A percentile compares a stretch with the other conserved stretches of the same genome.
Evolutionary conservation across 1,284 basidiomycete species (phyloP).

Genomic region (Porodaedalea pini): DNA sequence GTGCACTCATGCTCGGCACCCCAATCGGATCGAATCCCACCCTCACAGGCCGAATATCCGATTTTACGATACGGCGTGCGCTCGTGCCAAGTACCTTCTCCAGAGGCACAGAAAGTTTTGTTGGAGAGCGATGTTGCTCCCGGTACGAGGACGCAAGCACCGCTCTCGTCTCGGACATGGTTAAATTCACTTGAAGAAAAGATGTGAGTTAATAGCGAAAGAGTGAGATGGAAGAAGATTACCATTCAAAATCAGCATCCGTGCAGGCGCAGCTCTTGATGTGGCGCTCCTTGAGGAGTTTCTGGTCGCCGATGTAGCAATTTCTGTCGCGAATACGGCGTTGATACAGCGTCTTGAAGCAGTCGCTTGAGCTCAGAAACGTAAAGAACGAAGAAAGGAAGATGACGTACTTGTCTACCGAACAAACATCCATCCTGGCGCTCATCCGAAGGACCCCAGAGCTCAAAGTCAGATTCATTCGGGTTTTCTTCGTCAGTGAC

Average conservation of each 20-base stretch:
- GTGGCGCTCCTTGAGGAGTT: constrained; percentile 49
- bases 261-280: constrained; percentile 74
- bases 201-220: not conserved
- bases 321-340: constrained; percentile 77
- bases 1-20: constrained; percentile 76
- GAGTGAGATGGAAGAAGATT: not conserved
- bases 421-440: constrained; percentile 79
- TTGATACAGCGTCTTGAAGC: constrained; percentile 76
- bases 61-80: constrained; percentile 88
- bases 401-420: constrained; percentile 65
- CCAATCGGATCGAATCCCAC: constrained; percentile 68
- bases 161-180: constrained; percentile 61
- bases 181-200: constrained; percentile 77
- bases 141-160: constrained; percentile 71
- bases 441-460: constrained; percentile 89
- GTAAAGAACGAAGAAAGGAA: not conserved
- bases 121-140: constrained; percentile 61
- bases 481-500: constrained; percentile 66
- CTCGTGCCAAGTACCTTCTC: constrained; percentile 83
- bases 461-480: constrained; percentile 84
- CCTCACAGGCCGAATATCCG: constrained; percentile 80
- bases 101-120: constrained; percentile 59
- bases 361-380: not conserved
- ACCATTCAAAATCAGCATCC: constrained; percentile 88
- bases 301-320: constrained; percentile 77